Percentiles rank a stretch among this genome's conserved stretches.
phyloP scores from a whole-genome alignment of 208 protist genomes.

The Acanthamoeba sp. region DNA sequence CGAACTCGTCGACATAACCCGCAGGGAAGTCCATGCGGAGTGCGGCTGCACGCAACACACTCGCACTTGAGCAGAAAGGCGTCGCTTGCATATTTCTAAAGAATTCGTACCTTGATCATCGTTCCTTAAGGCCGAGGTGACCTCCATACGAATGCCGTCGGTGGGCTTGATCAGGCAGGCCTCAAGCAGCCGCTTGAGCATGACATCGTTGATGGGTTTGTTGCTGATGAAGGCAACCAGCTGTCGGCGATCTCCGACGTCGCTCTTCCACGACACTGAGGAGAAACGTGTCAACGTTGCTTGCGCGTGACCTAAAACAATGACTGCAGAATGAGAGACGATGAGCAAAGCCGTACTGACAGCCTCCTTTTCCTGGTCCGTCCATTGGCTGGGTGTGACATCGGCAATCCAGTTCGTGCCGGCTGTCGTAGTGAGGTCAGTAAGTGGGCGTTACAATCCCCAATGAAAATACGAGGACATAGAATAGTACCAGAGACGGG shows the following conservation, averaged over 20 bases:
- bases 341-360: neutral
- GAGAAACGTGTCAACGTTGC: neutral
- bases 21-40: neutral
- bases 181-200: slow-evolving; percentile 41
- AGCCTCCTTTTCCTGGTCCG: neutral
- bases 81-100: too few species aligned
- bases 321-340: too few species aligned
- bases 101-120: neutral
- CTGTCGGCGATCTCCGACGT: neutral
- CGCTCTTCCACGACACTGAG: neutral
- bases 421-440: neutral
- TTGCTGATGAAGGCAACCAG: neutral
- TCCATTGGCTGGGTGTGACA: neutral
- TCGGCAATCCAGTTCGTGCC: slow-evolving; percentile 19
- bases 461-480: neutral
- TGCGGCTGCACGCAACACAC: neutral
- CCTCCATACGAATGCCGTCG: neutral
- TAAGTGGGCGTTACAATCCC: too few species aligned
- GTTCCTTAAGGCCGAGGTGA: neutral
- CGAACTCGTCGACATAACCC: slow-evolving; percentile 25
- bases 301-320: neutral
- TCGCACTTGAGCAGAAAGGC: neutral
- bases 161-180: slow-evolving; percentile 4
- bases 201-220: neutral
- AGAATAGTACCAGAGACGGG: neutral